These are phyloP conservation scores for Fusarium luffae DNA, from an alignment of 2,329 filamentous ascomycete genomes.

Conservation along the genomic window DNA sequence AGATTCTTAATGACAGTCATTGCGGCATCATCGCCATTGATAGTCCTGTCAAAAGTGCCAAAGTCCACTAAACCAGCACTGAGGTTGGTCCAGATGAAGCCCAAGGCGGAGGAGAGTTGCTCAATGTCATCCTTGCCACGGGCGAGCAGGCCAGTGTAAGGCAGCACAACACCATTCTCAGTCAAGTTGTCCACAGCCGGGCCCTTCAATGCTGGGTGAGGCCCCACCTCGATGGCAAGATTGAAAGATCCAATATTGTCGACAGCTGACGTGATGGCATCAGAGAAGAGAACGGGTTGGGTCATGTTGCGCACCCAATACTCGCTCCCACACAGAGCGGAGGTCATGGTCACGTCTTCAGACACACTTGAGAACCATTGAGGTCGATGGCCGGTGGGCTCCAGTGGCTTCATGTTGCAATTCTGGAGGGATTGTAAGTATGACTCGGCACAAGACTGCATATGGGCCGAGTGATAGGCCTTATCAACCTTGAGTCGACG, in stretches of 20 bases:
- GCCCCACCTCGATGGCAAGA: slow-evolving; percentile 3
- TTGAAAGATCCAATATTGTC: background rate
- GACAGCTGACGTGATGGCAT: background rate
- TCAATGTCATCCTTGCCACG: background rate
- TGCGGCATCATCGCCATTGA: background rate
- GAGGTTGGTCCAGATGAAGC: background rate
- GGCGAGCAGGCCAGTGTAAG: background rate
- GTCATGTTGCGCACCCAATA: slow-evolving; percentile 14
- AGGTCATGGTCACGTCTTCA: background rate
- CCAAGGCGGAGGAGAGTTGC: background rate
- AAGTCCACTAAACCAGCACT: background rate
- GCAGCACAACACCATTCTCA: background rate
- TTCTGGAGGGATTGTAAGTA: background rate
- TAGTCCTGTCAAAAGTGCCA: background rate
- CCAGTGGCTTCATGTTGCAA: background rate
- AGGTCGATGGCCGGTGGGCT: background rate
- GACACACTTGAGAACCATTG: slow-evolving; percentile 6
- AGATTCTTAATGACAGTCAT: background rate
- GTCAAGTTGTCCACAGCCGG: background rate
- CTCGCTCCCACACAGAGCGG: background rate
- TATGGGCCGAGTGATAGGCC: slow-evolving; percentile 4
- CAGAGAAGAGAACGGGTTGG: background rate
- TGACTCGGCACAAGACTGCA: slow-evolving; percentile 2
- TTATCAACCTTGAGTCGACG: slow-evolving; percentile 10
- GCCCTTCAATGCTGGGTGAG: slow-evolving; percentile 4